These are phyloP conservation scores for Auriscalpium vulgare DNA, from an alignment of 768 basidiomycete genomes.

Conservation along the genomic window DNA sequence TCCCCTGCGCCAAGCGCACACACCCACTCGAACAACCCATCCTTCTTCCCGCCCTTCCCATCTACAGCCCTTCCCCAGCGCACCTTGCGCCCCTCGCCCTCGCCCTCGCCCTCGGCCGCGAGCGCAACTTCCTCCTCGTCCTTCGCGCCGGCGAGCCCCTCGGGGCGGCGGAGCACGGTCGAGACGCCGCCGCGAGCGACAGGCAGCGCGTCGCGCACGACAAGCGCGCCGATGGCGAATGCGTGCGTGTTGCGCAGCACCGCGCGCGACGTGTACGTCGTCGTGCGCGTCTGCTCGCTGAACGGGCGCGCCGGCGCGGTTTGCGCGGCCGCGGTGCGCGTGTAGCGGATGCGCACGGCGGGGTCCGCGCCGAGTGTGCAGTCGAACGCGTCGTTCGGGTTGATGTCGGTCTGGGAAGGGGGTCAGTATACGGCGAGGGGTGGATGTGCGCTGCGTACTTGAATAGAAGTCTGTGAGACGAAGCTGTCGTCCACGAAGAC, in stretches of 20 bases:
- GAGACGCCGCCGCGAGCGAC: conserved; percentile 29
- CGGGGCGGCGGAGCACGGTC: conserved; percentile 41
- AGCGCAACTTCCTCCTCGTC: conserved; percentile 30
- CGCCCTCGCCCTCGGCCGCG: conserved; percentile 10
- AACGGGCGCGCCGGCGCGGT: conserved; percentile 33
- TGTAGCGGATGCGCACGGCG: conserved; percentile 29
- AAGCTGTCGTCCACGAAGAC: conserved; percentile 52
- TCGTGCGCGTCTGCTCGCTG: conserved; percentile 22
- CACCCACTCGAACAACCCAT: conserved; percentile 51
- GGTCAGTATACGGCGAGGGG: not conserved
- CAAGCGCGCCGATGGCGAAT: not conserved
- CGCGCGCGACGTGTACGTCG: not conserved
- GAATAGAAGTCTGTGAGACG: conserved; percentile 45
- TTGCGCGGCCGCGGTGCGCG: conserved; percentile 29
- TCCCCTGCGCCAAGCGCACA: conserved; percentile 35
- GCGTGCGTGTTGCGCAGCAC: not conserved
- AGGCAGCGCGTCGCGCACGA: conserved; percentile 26
- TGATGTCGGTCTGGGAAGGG: conserved; percentile 28
- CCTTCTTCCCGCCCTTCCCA: conserved; percentile 42
- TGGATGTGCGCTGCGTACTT: conserved; percentile 9
- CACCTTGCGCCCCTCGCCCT: conserved; percentile 24
- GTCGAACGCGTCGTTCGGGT: conserved; percentile 40
- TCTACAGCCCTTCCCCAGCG: conserved; percentile 30
- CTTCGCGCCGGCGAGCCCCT: conserved; percentile 36
- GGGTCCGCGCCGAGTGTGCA: conserved; percentile 43